A percentile compares a stretch with the other conserved stretches of the same genome.
Conservation (phyloP, 2,329 filamentous ascomycete species). For the Aspergillus sp. region DNA sequence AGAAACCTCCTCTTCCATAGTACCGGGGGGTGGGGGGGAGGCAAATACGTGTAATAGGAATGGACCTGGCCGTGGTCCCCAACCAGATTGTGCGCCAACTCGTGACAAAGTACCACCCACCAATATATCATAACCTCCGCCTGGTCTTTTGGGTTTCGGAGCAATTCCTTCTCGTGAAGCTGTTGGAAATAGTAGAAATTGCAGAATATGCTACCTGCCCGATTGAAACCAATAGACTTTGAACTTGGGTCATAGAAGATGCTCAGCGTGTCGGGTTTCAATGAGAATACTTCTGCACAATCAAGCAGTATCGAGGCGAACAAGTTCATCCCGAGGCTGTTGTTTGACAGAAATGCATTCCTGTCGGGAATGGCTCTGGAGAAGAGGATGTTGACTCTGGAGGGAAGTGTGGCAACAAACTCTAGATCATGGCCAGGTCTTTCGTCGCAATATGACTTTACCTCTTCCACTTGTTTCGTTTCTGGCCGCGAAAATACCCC, state of each 20-base stretch:
- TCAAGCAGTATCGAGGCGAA: conserved; percentile 74
- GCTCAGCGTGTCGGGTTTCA: conserved; percentile 72
- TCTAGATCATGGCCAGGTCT: conserved; percentile 73
- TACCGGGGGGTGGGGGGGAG: conserved; percentile 14
- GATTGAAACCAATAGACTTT: conserved; percentile 90
- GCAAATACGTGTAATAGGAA: conserved; percentile 74
- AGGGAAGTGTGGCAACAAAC: conserved; percentile 70
- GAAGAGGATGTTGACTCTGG: conserved; percentile 75
- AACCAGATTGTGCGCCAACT: conserved; percentile 93
- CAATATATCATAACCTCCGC: conserved; percentile 80
- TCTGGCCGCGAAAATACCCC: conserved; percentile 73
- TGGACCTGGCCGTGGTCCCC: conserved; percentile 76
- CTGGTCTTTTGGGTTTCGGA: conserved; percentile 49
- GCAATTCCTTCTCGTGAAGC: conserved; percentile 66
- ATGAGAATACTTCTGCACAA: conserved; percentile 71
- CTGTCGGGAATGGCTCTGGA: conserved; percentile 58
- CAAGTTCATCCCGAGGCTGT: conserved; percentile 66
- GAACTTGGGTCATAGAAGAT: conserved; percentile 84
- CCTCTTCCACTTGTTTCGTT: conserved; percentile 76
- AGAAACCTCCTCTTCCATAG: neutral
- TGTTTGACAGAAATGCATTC: conserved; percentile 62
- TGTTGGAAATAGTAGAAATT: conserved; percentile 87
- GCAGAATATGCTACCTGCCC: conserved; percentile 85
- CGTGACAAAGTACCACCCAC: conserved; percentile 95
- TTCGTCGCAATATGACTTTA: conserved; percentile 83